A percentile compares a stretch with the other conserved stretches of the same genome.
Conservation (phyloP, 2,329 filamentous ascomycete species). For the Pseudocercospora crystallina region DNA sequence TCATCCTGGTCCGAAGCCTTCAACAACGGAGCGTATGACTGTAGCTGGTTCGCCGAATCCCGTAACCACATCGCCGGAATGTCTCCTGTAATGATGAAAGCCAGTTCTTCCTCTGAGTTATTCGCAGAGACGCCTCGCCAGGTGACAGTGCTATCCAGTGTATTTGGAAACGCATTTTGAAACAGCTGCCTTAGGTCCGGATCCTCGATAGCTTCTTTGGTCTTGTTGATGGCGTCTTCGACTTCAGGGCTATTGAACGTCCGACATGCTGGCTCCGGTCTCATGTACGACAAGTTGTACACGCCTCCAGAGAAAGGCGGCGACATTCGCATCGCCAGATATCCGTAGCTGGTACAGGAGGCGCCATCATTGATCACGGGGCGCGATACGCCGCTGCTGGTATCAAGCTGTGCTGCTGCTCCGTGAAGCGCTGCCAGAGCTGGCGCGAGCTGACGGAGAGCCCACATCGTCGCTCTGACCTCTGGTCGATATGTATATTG, state of each 20-base stretch:
- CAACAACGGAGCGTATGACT: constrained; percentile 61
- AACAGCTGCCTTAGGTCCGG: constrained; percentile 67
- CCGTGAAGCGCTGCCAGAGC: no score
- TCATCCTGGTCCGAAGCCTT: constrained; percentile 46
- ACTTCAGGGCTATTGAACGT: constrained; percentile 39
- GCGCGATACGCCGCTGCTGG: no score
- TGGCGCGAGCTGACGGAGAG: no score
- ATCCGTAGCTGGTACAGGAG: no score
- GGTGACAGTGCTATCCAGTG: constrained; percentile 82
- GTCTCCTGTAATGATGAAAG: constrained; percentile 59
- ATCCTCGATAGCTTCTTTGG: constrained; percentile 38
- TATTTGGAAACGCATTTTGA: constrained; percentile 66
- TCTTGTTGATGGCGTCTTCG: constrained; percentile 36
- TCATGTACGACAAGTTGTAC: constrained; percentile 44
- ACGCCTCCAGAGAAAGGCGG: constrained; percentile 41
- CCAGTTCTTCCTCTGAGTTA: constrained; percentile 59
- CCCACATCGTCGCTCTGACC: no score
- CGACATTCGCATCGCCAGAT: no score
- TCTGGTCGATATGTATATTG: no score
- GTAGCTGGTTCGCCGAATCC: constrained; percentile 64
- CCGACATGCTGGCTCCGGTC: constrained; percentile 43
- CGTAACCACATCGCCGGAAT: constrained; percentile 58
- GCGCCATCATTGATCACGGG: no score
- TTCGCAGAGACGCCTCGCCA: constrained; percentile 69
- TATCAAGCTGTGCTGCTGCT: no score